A percentile compares a stretch with the other conserved stretches of the same genome.
Conservation (phyloP, 2,329 filamentous ascomycete species). For the Penicillium sp. region DNA sequence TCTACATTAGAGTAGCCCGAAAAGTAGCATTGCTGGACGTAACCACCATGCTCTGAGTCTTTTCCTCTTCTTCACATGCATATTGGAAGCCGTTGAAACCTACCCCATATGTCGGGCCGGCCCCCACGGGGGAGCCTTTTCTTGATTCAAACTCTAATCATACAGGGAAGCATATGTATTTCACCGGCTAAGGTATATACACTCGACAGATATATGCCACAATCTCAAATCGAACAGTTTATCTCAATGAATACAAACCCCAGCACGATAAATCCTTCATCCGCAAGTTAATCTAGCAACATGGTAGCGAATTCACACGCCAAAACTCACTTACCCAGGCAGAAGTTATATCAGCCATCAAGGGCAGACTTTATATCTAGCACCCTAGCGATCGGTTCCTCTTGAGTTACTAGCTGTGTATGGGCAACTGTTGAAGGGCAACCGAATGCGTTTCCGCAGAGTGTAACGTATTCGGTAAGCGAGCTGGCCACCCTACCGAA, state of each 20-base stretch:
- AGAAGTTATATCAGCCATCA: conserved; percentile 4
- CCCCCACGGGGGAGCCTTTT: not conserved
- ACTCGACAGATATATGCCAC: not conserved
- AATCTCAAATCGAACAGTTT: no score
- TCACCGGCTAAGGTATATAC: not conserved
- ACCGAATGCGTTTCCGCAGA: not conserved
- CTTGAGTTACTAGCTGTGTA: conserved; percentile 5
- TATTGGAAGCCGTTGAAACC: not conserved
- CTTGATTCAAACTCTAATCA: not conserved
- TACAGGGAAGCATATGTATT: not conserved
- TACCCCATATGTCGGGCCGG: not conserved
- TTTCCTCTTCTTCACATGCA: not conserved
- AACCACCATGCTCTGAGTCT: not conserved
- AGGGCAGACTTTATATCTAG: conserved; percentile 3
- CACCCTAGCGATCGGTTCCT: conserved; percentile 4
- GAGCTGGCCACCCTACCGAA: no score
- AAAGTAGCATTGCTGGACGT: not conserved
- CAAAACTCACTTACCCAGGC: conserved; percentile 5
- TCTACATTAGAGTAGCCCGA: not conserved
- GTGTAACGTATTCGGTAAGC: not conserved
- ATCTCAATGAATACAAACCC: not conserved
- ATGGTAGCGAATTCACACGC: not conserved
- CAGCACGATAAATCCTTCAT: not conserved
- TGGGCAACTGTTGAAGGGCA: not conserved
- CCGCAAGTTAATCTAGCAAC: not conserved